Evolutionary conservation across 345 rosid genomes (phyloP), one percentile per base, ranked within the genome.

Genomic region (Euclidium syriacum): DNA sequence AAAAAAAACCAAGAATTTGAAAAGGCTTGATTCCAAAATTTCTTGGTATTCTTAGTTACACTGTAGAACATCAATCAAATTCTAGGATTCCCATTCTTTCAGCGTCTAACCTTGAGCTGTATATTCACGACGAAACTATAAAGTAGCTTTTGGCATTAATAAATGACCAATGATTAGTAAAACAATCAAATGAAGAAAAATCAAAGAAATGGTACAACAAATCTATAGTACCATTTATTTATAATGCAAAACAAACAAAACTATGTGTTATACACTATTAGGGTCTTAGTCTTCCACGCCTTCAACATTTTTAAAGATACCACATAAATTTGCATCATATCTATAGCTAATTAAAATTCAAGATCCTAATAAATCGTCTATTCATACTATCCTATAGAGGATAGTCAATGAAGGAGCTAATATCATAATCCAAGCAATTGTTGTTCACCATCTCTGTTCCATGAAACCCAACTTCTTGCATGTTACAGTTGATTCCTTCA

Each of bases 11-110:
- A 27, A 1, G 23, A 27, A 17, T 51, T 51, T 50, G 1, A 4
- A 30, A 49, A n/a, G n/a, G n/a, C n/a, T n/a, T 46, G 29, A 46
- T 44, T 4, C 0, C 29, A 17, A 30, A 20, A 33, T 7, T 20
- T 52, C 16, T 6, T 18, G 9, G 55, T 50, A 47, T 27, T 5
- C 10, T 30, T 30, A 2, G 34, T 30, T 1, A 30, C 10, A 41
- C 42, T 40, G 33, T 40, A 64, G 8, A 64, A 48, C 10, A 47
- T 39, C 49, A 36, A 47, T 39, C 49, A 51, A 51, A 67, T 58
- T 52, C 22, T 58, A 50, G 60, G 66, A 68, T 68, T 59, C 66
- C 44, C 65, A 49, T 68, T 17, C 14, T 50, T 50, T 68, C 73
- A 38, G 42, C 72, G 16, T 68, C 53, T 44, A n/a, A 59, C 60